Conservation (phyloP, 1,284 basidiomycete genomes). For the Phenoliferia sp. region DNA sequence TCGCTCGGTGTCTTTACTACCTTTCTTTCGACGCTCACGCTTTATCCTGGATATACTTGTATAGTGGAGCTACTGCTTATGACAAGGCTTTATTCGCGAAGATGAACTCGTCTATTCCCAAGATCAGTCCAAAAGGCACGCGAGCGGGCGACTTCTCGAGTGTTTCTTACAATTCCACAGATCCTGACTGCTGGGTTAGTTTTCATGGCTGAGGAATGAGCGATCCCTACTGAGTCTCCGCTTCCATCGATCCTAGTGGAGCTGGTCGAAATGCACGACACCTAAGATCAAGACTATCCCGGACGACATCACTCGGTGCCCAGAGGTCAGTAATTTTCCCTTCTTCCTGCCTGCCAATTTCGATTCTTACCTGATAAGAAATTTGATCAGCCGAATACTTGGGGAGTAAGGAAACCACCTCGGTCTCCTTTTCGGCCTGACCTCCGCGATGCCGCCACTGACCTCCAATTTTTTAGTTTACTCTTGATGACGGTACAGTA, state of each 20-base stretch:
- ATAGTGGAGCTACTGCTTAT: neutral
- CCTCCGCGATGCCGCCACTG: too few relatives aligned
- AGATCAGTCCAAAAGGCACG: conserved; percentile 29
- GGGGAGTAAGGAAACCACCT: too few relatives aligned
- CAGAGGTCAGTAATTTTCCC: too few relatives aligned
- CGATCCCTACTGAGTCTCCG: neutral
- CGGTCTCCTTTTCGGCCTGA: too few relatives aligned
- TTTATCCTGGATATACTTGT: too few relatives aligned
- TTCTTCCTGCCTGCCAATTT: too few relatives aligned
- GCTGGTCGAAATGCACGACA: neutral
- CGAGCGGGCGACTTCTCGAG: conserved; percentile 27
- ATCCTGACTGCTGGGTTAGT: conserved; percentile 26
- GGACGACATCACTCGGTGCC: neutral
- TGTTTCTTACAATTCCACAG: conserved; percentile 25
- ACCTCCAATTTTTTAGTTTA: too few relatives aligned
- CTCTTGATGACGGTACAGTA: neutral
- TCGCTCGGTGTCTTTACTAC: too few relatives aligned
- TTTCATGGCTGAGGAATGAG: neutral
- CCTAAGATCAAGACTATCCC: neutral
- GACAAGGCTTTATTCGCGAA: conserved; percentile 24
- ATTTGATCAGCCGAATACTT: too few relatives aligned
- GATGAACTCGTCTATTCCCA: conserved; percentile 31
- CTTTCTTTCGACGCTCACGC: too few relatives aligned
- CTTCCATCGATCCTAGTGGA: neutral
- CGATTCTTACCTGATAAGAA: too few relatives aligned